Conservation (phyloP, 2,329 filamentous ascomycete genomes). For the Spiromastix sp. region DNA sequence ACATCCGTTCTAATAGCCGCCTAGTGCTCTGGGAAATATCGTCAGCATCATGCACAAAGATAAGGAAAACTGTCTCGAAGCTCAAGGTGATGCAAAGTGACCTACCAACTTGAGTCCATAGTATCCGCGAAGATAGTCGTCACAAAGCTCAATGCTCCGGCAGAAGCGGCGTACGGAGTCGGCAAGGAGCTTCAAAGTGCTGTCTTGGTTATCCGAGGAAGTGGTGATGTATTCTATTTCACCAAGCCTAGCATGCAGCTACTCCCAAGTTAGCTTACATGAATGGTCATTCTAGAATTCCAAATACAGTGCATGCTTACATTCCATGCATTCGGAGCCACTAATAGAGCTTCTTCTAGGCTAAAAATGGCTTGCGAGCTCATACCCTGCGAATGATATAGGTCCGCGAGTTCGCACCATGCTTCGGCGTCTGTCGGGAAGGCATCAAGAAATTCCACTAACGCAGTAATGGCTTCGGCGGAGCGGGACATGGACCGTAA, state of each 20-base stretch:
- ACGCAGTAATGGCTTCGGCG: constrained; percentile 61
- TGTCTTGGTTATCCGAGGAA: constrained; percentile 26
- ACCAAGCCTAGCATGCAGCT: constrained; percentile 80
- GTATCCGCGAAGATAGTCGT: constrained; percentile 83
- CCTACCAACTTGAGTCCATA: constrained; percentile 78
- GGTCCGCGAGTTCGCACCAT: constrained; percentile 82
- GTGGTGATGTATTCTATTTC: constrained; percentile 63
- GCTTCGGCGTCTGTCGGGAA: constrained; percentile 85
- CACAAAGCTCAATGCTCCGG: constrained; percentile 84
- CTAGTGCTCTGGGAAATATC: constrained; percentile 8
- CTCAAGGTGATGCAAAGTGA: too few species aligned
- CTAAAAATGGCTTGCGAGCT: constrained; percentile 78
- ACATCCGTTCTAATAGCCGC: constrained; percentile 7
- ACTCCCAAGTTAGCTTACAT: too few species aligned
- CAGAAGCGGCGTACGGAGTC: constrained; percentile 78
- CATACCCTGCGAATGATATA: constrained; percentile 71
- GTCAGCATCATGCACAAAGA: constrained; percentile 1
- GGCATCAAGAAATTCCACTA: constrained; percentile 68
- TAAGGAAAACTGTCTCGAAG: too few species aligned
- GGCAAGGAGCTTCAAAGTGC: constrained; percentile 43
- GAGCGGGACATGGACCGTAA: constrained; percentile 61
- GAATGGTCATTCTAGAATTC: too few species aligned
- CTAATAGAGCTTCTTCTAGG: constrained; percentile 78
- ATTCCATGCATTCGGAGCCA: constrained; percentile 91
- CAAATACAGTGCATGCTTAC: constrained; percentile 44